A percentile compares a stretch with the other conserved stretches of the same genome.
phyloP scores from a whole-genome alignment of 2,329 filamentous ascomycete species.

The Aspergillus brasiliensis region DNA sequence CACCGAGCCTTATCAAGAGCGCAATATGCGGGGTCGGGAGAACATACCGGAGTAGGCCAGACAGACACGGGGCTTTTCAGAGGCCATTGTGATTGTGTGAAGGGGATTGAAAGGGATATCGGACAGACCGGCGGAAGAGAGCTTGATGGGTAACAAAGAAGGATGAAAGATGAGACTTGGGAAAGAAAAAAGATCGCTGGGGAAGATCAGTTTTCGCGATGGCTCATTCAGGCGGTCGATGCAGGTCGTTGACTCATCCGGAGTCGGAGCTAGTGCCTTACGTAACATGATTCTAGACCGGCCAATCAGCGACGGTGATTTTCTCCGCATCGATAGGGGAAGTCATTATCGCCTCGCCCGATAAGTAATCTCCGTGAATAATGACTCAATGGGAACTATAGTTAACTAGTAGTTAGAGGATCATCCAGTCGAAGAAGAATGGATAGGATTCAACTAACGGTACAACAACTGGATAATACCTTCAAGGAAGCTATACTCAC shows the following conservation, averaged over 20 bases:
- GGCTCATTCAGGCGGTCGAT: not conserved
- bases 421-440: too few relatives aligned
- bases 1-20: not conserved
- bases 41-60: slow-evolving; percentile 27
- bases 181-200: not conserved
- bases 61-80: slow-evolving; percentile 22
- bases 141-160: not conserved
- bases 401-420: too few relatives aligned
- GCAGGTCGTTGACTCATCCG: not conserved
- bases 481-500: too few relatives aligned
- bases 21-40: not conserved
- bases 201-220: not conserved
- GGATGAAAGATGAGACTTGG: not conserved
- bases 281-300: not conserved
- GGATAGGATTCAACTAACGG: too few relatives aligned
- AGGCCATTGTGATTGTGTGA: slow-evolving; percentile 13
- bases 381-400: not conserved
- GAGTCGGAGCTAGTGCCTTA: not conserved
- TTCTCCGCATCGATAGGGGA: too few relatives aligned
- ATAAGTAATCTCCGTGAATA: not conserved
- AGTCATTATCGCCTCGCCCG: too few relatives aligned
- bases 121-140: not conserved
- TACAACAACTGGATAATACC: too few relatives aligned
- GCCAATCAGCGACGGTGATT: too few relatives aligned
- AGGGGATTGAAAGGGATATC: not conserved